Percentiles rank a stretch among this genome's conserved stretches.
Conservation (phyloP, 306 rosid genomes). For the Corylus americana region DNA sequence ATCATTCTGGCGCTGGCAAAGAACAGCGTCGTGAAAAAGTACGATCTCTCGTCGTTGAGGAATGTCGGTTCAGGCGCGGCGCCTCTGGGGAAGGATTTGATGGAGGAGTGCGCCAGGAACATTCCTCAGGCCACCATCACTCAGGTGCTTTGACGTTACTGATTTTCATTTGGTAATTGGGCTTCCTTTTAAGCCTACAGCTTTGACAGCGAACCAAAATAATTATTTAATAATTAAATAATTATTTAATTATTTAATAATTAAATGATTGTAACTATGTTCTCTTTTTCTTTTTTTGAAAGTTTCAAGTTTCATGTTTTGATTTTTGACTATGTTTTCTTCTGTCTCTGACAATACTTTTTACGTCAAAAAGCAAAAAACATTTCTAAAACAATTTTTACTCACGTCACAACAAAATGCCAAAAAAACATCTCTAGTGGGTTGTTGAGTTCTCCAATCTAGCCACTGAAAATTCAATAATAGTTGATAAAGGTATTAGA, state of each 20-base stretch:
- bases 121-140: constrained; percentile 46
- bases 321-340: no score
- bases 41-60: constrained; percentile 67
- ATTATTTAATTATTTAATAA: no score
- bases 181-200: not conserved
- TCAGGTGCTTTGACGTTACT: constrained; percentile 48
- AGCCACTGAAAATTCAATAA: not conserved
- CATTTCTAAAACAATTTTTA: no score
- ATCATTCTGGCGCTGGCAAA: constrained; percentile 71
- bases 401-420: no score
- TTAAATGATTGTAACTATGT: no score
- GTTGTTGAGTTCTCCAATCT: not conserved
- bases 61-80: constrained; percentile 79
- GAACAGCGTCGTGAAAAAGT: constrained; percentile 52
- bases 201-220: not conserved
- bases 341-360: no score
- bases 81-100: constrained; percentile 79
- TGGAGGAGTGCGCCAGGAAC: constrained; percentile 60
- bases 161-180: not conserved
- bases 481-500: not conserved
- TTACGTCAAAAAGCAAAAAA: no score
- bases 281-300: no score
- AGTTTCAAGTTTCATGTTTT: no score
- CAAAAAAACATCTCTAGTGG: no score
- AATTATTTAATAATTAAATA: no score